Conservation (phyloP, 768 basidiomycete genomes). For the Trametes punicea region DNA sequence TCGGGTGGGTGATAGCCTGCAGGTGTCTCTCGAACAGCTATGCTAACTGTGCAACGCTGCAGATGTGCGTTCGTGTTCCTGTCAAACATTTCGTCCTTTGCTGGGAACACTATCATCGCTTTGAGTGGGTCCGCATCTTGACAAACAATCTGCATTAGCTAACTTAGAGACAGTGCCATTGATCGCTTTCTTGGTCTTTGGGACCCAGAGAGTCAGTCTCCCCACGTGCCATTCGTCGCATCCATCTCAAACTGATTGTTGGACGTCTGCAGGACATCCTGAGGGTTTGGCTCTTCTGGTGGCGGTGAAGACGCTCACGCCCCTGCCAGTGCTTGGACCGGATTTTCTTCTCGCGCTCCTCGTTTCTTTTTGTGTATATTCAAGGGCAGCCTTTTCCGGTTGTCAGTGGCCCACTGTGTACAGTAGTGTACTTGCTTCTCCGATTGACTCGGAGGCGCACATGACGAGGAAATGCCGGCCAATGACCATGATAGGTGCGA, state of each 20-base stretch:
- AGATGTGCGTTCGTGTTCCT: conserved; percentile 17
- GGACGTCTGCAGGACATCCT: conserved; percentile 6
- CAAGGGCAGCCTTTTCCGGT: too few species aligned
- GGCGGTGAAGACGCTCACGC: conserved; percentile 2
- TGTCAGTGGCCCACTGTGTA: too few species aligned
- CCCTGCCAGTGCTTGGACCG: neutral
- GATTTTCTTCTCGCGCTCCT: neutral
- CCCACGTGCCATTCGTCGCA: too few species aligned
- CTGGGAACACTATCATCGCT: conserved; percentile 15
- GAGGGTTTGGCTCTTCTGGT: conserved; percentile 15
- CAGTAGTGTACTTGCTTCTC: neutral
- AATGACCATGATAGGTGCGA: too few species aligned
- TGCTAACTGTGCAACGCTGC: too few species aligned
- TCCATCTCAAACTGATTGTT: neutral
- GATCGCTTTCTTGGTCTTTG: conserved; percentile 18
- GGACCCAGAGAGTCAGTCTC: neutral
- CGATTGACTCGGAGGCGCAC: conserved; percentile 16
- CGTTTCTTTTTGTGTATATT: neutral
- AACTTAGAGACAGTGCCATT: conserved; percentile 7
- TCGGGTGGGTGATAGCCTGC: neutral
- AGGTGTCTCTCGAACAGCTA: too few species aligned
- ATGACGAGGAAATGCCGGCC: too few species aligned
- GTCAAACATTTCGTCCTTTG: conserved; percentile 10
- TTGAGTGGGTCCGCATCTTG: neutral
- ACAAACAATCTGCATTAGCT: too few species aligned